These are phyloP conservation scores for Talaromyces nanjingensis DNA, from an alignment of 495 filamentous ascomycete species.

Conservation along the genomic window DNA sequence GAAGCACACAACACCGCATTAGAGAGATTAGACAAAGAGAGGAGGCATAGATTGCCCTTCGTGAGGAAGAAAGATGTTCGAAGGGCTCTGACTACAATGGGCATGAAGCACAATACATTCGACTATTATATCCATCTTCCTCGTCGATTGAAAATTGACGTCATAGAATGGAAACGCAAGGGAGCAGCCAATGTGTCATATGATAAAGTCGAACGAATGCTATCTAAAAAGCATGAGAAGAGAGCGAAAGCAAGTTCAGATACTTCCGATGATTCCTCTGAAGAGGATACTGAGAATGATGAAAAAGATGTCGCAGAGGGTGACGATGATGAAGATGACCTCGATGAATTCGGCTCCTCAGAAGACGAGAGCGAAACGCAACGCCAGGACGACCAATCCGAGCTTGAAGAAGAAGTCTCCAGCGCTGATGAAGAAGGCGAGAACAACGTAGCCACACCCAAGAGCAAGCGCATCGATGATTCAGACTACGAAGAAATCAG, in stretches of 20 bases:
- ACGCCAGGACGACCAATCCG: not conserved
- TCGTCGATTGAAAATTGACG: slow-evolving; percentile 50
- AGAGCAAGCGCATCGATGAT: not conserved
- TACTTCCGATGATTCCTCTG: slow-evolving; percentile 4
- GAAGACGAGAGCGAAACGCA: slow-evolving; percentile 2
- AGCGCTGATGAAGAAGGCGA: slow-evolving; percentile 17
- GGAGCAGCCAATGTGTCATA: slow-evolving; percentile 31
- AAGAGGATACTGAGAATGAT: slow-evolving; percentile 13
- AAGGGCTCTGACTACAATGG: slow-evolving; percentile 40
- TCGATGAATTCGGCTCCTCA: not conserved
- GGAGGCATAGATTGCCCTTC: slow-evolving; percentile 30
- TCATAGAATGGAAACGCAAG: slow-evolving; percentile 36
- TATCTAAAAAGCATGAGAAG: slow-evolving; percentile 20
- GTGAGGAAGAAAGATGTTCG: slow-evolving; percentile 59
- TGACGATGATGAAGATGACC: slow-evolving; percentile 15
- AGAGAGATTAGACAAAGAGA: slow-evolving; percentile 31
- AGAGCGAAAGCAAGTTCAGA: not conserved
- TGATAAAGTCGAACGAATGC: slow-evolving; percentile 47
- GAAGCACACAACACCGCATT: slow-evolving; percentile 58
- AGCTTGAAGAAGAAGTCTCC: slow-evolving; percentile 13
- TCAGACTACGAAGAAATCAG: not conserved
- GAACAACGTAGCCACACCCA: not conserved
- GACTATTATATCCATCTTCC: slow-evolving; percentile 56
- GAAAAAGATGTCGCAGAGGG: slow-evolving; percentile 18
- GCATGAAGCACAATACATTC: slow-evolving; percentile 25